Evolutionary conservation across 495 filamentous ascomycete genomes (phyloP).

Genomic region (Penicillium lividum): DNA sequence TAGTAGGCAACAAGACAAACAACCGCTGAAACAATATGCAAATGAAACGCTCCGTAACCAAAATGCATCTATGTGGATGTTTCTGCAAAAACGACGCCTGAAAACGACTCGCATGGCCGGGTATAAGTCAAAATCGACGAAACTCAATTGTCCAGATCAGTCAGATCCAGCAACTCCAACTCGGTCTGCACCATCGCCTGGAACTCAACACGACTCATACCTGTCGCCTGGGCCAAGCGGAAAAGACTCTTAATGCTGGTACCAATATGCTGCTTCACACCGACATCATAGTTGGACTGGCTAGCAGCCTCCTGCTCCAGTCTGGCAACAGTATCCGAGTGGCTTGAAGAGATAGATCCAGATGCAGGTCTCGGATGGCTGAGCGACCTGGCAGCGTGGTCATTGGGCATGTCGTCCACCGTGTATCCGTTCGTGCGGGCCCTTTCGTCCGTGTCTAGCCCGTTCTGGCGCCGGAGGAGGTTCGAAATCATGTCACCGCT

Average conservation of each 20-base stretch:
- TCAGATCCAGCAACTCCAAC: constrained; percentile 71
- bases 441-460: constrained; percentile 13
- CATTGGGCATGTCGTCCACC: constrained; percentile 18
- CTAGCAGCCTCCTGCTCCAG: constrained; percentile 65
- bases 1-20: background rate
- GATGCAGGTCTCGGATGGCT: constrained; percentile 49
- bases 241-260: constrained; percentile 88
- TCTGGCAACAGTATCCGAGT: constrained; percentile 61
- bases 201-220: constrained; percentile 84
- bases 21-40: constrained; percentile 5
- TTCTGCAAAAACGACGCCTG: constrained; percentile 12
- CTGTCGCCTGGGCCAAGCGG: constrained; percentile 72
- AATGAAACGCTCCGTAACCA: constrained; percentile 3
- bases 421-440: constrained; percentile 31
- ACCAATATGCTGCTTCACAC: constrained; percentile 85
- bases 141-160: constrained; percentile 64
- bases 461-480: constrained; percentile 35
- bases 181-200: constrained; percentile 77
- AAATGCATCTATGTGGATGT: constrained; percentile 19
- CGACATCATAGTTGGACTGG: constrained; percentile 70
- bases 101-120: constrained; percentile 21
- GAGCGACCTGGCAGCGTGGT: constrained; percentile 28
- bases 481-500: constrained; percentile 50
- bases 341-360: constrained; percentile 54
- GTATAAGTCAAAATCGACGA: constrained; percentile 24